Percentiles rank a stretch among this genome's conserved stretches.
These are phyloP conservation scores for Cladosporium austrohemisphaericum DNA, from an alignment of 2,329 filamentous ascomycete species.

Conservation along the genomic window DNA sequence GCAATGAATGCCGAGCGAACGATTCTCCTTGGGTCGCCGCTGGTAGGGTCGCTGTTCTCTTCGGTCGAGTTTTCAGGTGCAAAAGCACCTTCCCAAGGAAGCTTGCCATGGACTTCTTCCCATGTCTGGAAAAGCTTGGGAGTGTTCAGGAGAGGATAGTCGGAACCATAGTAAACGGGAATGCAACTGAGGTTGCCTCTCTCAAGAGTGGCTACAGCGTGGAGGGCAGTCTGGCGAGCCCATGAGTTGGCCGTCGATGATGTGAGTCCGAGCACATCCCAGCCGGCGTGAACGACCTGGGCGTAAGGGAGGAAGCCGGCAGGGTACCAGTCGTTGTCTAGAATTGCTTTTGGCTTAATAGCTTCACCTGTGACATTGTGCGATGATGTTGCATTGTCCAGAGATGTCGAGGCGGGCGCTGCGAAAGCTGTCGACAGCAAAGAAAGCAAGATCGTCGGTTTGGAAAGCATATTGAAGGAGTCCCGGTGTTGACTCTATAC, in stretches of 20 bases:
- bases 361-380: not conserved
- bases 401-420: not conserved
- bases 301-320: conserved; percentile 44
- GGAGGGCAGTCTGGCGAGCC: conserved; percentile 44
- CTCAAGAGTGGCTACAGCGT: conserved; percentile 47
- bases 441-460: not conserved
- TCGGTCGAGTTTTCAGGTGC: conserved; percentile 42
- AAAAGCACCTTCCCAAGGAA: conserved; percentile 48
- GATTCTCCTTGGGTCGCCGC: conserved; percentile 43
- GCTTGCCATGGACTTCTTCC: conserved; percentile 42
- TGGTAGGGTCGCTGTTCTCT: conserved; percentile 44
- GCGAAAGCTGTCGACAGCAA: conserved; percentile 4
- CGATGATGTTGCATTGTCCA: not conserved
- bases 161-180: conserved; percentile 45
- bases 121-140: conserved; percentile 43
- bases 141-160: conserved; percentile 48
- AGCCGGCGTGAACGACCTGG: conserved; percentile 43
- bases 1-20: conserved; percentile 42
- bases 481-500: no score
- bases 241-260: conserved; percentile 45
- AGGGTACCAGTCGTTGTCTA: conserved; percentile 48
- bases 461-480: conserved; percentile 12
- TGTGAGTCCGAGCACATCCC: conserved; percentile 43
- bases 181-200: conserved; percentile 47
- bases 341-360: conserved; percentile 34